Evolutionary conservation across 2,329 filamentous ascomycete species (phyloP).

Genomic region (Furcasterigmium sp.): DNA sequence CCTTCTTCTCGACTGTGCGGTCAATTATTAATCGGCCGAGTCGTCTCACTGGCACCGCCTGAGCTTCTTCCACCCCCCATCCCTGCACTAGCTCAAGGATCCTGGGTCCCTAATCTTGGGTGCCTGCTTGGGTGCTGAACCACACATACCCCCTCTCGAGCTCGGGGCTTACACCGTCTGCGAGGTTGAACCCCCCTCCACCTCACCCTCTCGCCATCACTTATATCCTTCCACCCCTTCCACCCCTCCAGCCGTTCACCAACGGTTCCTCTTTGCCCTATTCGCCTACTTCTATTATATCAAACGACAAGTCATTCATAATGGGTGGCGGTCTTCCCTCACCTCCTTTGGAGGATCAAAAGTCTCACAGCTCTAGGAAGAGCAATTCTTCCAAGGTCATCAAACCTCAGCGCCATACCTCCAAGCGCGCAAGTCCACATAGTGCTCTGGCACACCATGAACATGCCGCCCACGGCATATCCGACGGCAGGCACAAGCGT

Average conservation of each 20-base stretch:
- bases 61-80: neutral
- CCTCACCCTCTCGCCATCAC: neutral
- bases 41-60: neutral
- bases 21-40: slow-evolving; percentile 4
- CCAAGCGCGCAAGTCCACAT: slow-evolving; percentile 43
- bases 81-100: neutral
- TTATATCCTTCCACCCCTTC: neutral
- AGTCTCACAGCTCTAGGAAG: slow-evolving; percentile 29
- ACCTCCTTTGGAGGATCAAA: slow-evolving; percentile 45
- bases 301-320: slow-evolving; percentile 14
- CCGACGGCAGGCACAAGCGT: slow-evolving; percentile 55
- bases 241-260: neutral
- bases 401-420: slow-evolving; percentile 44
- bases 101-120: neutral
- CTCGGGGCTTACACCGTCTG: neutral
- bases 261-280: neutral
- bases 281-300: neutral
- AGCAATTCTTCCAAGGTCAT: slow-evolving; percentile 36
- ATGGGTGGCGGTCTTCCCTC: slow-evolving; percentile 50
- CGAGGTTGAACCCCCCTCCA: neutral
- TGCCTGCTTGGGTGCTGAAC: neutral
- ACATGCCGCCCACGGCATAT: slow-evolving; percentile 28
- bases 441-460: slow-evolving; percentile 30
- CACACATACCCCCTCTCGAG: neutral
- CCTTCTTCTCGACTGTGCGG: neutral